Evolutionary conservation across 1,284 basidiomycete genomes (phyloP), one percentile per base, ranked within the genome.

Genomic region (Bjerkandera adusta): DNA sequence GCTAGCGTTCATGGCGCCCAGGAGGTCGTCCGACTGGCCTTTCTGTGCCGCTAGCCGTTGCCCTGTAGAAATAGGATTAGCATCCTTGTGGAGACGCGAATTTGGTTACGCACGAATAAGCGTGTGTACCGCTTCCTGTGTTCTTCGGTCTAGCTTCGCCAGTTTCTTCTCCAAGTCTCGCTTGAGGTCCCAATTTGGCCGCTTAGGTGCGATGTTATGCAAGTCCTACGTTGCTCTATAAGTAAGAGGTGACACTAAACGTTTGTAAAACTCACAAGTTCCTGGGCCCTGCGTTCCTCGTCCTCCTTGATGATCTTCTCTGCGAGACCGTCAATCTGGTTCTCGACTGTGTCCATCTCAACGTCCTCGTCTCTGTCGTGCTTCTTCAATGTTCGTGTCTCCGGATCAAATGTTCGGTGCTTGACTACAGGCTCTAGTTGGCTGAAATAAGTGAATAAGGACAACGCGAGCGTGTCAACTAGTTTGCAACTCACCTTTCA

Each of bases 131-230:
- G 95, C 85, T 64, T 96, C 89, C 57, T 96, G 90, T 1, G 93
- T 97, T 65, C 83, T 83, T 52, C 90, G 75, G 61, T 97, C 92
- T n/a, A 98, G 72, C 63, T 86, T 95, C 10, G 81, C 77, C 43
- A 96, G 74, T 60, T 95, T 90, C 69, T 89, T 92, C 47, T 92
- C 89, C 68, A 95, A 84, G 61, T 97, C 93, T 38, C 95, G 83
- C 66, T 96, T 97, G 54, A 99, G 72, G 67, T 98, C 96, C 95
- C 96, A 98, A 66, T 98, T 98, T 8, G 89, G 83, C 40, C 92
- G 79, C 74, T 95, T 96, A 1, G 96, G 96, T 21, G 95, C 95
- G 55, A 99, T 97, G 63, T 97, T 98, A 64, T 93, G 89, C 21
- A 98, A 75, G 61, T 98, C 93, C 92, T 97, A 62, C 39, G 46